Conservation (phyloP, 164 flowering plant genomes). For the Stephania yunnanensis region DNA sequence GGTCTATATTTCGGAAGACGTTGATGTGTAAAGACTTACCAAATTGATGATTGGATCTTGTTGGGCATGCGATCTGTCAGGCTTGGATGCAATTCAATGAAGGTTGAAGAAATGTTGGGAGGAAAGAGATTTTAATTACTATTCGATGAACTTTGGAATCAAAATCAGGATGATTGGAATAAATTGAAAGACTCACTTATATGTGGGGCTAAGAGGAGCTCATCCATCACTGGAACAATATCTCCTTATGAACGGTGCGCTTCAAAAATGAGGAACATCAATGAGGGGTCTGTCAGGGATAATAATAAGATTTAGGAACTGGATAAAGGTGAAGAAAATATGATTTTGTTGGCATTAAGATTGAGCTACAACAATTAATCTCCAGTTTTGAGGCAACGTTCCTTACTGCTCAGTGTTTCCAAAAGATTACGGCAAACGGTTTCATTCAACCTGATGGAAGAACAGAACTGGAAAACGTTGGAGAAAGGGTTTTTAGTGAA, state of each 20-base stretch:
- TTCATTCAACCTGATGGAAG: neutral
- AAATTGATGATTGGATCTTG: too few species aligned
- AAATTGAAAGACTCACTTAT: neutral
- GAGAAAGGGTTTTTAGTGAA: slow-evolving; percentile 1
- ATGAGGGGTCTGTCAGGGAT: neutral
- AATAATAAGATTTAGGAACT: neutral
- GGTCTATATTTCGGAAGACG: neutral
- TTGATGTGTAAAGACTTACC: too few species aligned
- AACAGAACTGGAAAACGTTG: neutral
- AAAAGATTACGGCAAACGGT: slow-evolving; percentile 3
- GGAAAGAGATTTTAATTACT: neutral
- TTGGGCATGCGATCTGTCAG: too few species aligned
- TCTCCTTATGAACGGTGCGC: neutral
- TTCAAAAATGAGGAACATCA: neutral
- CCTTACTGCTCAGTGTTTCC: slow-evolving; percentile 4
- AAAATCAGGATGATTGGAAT: neutral
- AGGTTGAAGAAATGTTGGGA: neutral
- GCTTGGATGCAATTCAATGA: neutral
- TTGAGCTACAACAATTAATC: slow-evolving; percentile 5
- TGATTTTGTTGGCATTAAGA: neutral
- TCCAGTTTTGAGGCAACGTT: neutral
- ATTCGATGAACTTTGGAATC: neutral
- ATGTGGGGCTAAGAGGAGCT: slow-evolving; percentile 1
- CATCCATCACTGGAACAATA: neutral
- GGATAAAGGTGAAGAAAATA: neutral